A percentile compares a stretch with the other conserved stretches of the same genome.
Evolutionary conservation across 1,284 basidiomycete species (phyloP).

Genomic region (Hemileia vastatrix): DNA sequence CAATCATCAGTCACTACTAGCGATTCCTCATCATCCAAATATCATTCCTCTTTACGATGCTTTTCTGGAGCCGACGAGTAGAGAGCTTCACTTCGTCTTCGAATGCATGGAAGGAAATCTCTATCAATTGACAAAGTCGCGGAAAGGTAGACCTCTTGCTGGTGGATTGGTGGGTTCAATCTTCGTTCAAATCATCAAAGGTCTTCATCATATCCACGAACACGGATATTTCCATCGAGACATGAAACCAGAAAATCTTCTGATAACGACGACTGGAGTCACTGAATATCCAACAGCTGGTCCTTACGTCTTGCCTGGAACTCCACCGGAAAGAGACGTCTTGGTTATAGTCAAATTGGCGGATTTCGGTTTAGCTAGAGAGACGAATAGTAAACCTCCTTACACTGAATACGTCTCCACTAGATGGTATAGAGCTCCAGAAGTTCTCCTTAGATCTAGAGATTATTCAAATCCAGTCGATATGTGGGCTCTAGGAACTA

Average conservation of each 20-base stretch:
- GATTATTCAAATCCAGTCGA: slow-evolving; percentile 97
- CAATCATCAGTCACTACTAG: slow-evolving; percentile 69
- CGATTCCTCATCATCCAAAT: slow-evolving; percentile 86
- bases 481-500: slow-evolving; percentile 99
- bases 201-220: slow-evolving; percentile 84
- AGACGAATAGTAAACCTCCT: slow-evolving; percentile 74
- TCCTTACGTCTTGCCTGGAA: no score
- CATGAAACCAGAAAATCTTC: slow-evolving; percentile 97
- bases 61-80: slow-evolving; percentile 82
- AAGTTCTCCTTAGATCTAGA: slow-evolving; percentile 78
- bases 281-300: slow-evolving; percentile 85
- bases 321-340: slow-evolving; percentile 70
- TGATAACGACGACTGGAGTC: slow-evolving; percentile 93
- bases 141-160: slow-evolving; percentile 83
- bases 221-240: slow-evolving; percentile 96
- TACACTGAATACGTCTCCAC: slow-evolving; percentile 99
- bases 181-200: slow-evolving; percentile 80
- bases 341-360: slow-evolving; percentile 94
- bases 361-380: slow-evolving; percentile 91
- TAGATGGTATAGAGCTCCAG: slow-evolving; percentile 95
- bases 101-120: slow-evolving; percentile 99
- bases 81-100: slow-evolving; percentile 97
- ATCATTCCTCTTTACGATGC: slow-evolving; percentile 98
- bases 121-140: slow-evolving; percentile 95
- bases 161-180: slow-evolving; percentile 89